Conservation (phyloP, 2,329 filamentous ascomycete species). For the Calonectria ilicicola region DNA sequence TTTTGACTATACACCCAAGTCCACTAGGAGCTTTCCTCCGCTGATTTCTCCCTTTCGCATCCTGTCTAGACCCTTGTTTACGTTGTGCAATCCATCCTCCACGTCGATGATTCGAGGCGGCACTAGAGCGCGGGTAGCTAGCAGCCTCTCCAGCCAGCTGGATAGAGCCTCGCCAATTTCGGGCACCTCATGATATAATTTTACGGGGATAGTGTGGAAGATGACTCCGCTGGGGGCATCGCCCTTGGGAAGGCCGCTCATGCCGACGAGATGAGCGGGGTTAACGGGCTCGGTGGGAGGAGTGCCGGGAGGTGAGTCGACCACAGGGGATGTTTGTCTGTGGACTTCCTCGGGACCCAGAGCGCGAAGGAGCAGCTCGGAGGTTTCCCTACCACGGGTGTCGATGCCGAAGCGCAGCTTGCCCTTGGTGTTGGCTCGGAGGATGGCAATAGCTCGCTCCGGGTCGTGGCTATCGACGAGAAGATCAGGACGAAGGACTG, state of each 20-base stretch:
- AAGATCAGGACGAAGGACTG: slow-evolving; percentile 65
- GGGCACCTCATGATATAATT: slow-evolving; percentile 78
- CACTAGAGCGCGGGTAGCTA: slow-evolving; percentile 64
- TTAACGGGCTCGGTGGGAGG: slow-evolving; percentile 43
- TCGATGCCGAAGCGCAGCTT: slow-evolving; percentile 77
- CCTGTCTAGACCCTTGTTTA: slow-evolving; percentile 76
- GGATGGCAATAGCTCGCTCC: slow-evolving; percentile 72
- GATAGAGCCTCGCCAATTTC: slow-evolving; percentile 72
- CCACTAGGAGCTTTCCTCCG: slow-evolving; percentile 77
- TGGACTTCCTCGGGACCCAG: slow-evolving; percentile 55
- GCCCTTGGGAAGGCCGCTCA: slow-evolving; percentile 75
- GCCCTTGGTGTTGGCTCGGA: slow-evolving; percentile 68
- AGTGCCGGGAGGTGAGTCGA: slow-evolving; percentile 53
- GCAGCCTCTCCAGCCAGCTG: slow-evolving; percentile 75
- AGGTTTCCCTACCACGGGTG: slow-evolving; percentile 74
- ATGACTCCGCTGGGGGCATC: slow-evolving; percentile 56
- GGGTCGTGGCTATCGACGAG: slow-evolving; percentile 77
- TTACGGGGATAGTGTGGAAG: slow-evolving; percentile 79
- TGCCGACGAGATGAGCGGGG: slow-evolving; percentile 71
- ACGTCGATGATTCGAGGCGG: slow-evolving; percentile 75
- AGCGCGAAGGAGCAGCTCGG: slow-evolving; percentile 62
- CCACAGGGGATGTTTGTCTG: slow-evolving; percentile 37
- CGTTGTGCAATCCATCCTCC: slow-evolving; percentile 71
- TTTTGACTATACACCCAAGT: slow-evolving; percentile 24
- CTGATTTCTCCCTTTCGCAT: slow-evolving; percentile 75